Evolutionary conservation across 2,329 filamentous ascomycete genomes (phyloP), one percentile per base, ranked within the genome.

Genomic region (Exophiala alcalophila): DNA sequence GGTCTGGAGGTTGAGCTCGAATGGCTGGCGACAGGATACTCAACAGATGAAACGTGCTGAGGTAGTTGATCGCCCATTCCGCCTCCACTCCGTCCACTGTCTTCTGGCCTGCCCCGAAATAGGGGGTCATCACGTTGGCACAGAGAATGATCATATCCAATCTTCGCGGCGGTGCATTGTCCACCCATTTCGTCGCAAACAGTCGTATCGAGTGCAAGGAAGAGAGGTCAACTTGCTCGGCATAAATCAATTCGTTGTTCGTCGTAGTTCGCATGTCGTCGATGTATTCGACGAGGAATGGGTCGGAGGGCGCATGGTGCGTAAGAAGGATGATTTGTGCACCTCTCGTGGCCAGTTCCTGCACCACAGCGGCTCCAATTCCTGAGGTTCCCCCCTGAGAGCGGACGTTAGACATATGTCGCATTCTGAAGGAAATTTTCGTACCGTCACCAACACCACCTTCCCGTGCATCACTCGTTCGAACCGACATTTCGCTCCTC

Each of bases 131-230:
- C 0, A 83, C 84, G 30, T 85, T 85, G 7, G 84, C 92, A 63
- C 89, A 95, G 12, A 98, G 74, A 14, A 98, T 78, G 32, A 98
- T 71, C 81, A 91, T 90, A 64, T 98, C 92, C 5, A 98, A 71
- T 33, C 94, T 76, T 43, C 94, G 77, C 6, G 90, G 87, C 2
- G 92, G 91, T 15, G 86, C 79, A 64, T 96, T 97, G 65, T 98
- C 91, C 54, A 98, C 88, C 91, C 94, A 98, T 70, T 88, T 91
- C 0, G 92, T 98, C 9, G 92, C 92, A 63, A 98, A 98, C 50
- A 83, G 76, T 26, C 92, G 85, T 57, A 98, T 83, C 63, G 86
- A 94, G 63, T 95, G 81, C n/a, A 98, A 72, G 11, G 84, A 91
- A 9, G 83, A 70, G 19, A 98, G 78, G 61, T 98, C 89, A 57